Base-by-base conservation (phyloP, 192 early-diverging fungal species). In the Chytriomyces hyalinus region DNA sequence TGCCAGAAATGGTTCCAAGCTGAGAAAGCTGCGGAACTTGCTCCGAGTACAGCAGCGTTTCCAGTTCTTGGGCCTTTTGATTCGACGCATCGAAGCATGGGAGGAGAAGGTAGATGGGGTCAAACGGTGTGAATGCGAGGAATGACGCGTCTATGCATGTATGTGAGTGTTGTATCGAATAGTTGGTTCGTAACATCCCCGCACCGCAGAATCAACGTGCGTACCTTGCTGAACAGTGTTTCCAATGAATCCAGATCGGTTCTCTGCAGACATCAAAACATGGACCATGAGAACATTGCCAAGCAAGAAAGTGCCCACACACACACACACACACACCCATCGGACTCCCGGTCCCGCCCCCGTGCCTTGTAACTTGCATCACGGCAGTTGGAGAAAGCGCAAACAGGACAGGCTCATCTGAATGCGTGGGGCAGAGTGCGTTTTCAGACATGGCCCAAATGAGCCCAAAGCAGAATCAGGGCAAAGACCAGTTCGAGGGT, bases 231-330 rank as follows among this genome's bases (percentile, higher is more conserved):
- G 65, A 3, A 67, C 65, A 67, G 43, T 67, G 15, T 67, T 46
- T 26, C 65, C 65, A 3, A 67, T 46, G 65, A 67, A 67, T 17
- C 65, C 43, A 47, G 65, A 67, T n/a, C 65, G 65, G n/a, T 67
- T 67, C 10, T 67, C 65, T 67, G 65, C 22, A 49, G 3, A 47
- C 13, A 47, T n/a, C 17, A 46, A 15, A 47, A 47, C 43, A 8
- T 22, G 11, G 17, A 8, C 44, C 4, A 28, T 67, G 13, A 11
- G 45, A 67, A 3, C 26, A 49, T 3, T 3, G 13, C 43, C 11
- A n/a, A 47, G 8, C 26, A 67, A 64, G 13, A 26, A 13, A 67
- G 36, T 36, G 24, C 24, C 0, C 36, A 2, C 36, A 36, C 4
- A 36, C 24, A 36, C 36, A 2, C 36, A 36, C 4, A 36, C 36